Base-by-base conservation (phyloP, 768 basidiomycete genomes). In the Auricularia heimuer region DNA sequence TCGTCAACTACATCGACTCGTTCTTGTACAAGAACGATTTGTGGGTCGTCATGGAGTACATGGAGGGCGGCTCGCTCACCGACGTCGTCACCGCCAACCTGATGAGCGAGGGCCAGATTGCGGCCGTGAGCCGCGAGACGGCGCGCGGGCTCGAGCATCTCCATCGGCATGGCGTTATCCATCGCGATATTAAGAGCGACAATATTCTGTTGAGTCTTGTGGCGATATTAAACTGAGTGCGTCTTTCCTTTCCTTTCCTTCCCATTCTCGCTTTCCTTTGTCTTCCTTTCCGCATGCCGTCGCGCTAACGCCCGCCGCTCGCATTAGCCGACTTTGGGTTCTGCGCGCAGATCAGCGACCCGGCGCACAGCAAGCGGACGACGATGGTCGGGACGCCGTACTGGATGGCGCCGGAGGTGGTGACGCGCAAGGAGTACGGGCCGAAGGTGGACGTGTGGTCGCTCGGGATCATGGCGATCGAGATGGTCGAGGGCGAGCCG, bases 11-110 rank as follows among this genome's bases (percentile, higher is more conserved):
- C 78, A 98, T 98, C 72, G 97, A 99, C 74, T 96, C 94, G 2
- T 99, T 98, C 84, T 77, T 98, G 51, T 85, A 96, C 81, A 94
- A 92, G 82, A 97, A 96, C 74, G 97, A 98, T 72, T 81, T 99
- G 3, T 98, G 97, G 97, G 94, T 99, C 45, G 94, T 98, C 65
- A 98, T 99, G 97, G 97, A 98, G 78, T 98, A 95, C 77, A 98
- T 98, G 96, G 95, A 98, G 77, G 95, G 95, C 47, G 92, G 93
- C 39, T 88, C 86, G 36, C 78, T 98, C 54, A 99, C 96, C 3
- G 96, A 98, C 73, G 94, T 98, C 67, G 94, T 94, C 70, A 94
- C 92, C 18, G 91, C 89, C 62, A 94, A 95, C 75, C 77, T 97
- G 71, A 98, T 99, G 94, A 94, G 90, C 0, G 97, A 98, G 75